Evolutionary conservation across 2,329 filamentous ascomycete genomes (phyloP).

Genomic region (Nemania sp.): DNA sequence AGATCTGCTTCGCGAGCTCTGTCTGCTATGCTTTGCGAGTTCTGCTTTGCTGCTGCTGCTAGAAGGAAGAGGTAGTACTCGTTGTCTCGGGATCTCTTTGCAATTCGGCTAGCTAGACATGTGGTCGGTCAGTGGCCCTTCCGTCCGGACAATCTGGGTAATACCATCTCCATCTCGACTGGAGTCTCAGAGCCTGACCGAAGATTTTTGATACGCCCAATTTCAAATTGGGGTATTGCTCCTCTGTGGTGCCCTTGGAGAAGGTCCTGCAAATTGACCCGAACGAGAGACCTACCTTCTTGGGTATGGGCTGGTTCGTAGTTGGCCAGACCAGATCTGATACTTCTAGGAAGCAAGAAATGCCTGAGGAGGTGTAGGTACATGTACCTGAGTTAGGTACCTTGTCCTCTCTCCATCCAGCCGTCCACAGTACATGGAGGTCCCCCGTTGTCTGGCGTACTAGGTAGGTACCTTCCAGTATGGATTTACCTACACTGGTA

Average conservation of each 20-base stretch:
- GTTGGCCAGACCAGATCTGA: background rate
- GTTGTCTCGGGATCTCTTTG: constrained; percentile 1
- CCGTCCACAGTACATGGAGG: no score
- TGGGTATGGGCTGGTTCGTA: background rate
- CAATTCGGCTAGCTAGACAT: background rate
- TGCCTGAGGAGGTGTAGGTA: no score
- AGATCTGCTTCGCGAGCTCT: no score
- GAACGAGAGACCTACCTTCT: background rate
- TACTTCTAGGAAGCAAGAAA: no score
- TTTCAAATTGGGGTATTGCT: constrained; percentile 1
- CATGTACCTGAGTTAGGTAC: no score
- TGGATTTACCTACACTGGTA: no score
- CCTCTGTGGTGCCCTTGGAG: background rate
- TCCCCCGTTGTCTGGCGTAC: no score
- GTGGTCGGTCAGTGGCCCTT: background rate
- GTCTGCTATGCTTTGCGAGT: background rate
- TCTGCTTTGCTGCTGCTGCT: background rate
- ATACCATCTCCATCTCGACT: background rate
- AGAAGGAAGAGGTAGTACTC: background rate
- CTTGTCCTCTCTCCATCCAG: no score
- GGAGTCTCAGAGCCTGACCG: background rate
- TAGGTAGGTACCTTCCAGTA: no score
- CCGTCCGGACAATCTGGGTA: background rate
- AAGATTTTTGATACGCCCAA: background rate
- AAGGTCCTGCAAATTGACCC: background rate